Evolutionary conservation across 2,329 filamentous ascomycete species (phyloP).

Genomic region (Exophiala sp.): DNA sequence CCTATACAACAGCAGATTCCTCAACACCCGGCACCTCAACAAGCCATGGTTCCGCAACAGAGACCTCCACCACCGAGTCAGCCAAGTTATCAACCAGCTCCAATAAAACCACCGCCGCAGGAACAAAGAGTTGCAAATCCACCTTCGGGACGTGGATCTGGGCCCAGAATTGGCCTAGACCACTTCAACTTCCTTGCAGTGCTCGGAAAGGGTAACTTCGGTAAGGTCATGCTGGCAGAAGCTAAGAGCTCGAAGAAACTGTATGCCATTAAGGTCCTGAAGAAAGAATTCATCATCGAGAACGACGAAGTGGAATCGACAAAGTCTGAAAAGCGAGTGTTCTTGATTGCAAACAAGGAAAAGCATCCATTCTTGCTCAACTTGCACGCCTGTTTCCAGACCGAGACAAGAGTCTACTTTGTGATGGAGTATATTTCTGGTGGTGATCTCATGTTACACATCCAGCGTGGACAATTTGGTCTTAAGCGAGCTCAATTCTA

Average conservation of each 20-base stretch:
- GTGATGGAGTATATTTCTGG: slow-evolving; percentile 99
- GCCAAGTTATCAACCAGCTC: slow-evolving; percentile 43
- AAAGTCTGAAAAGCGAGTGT: slow-evolving; percentile 94
- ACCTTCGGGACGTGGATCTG: slow-evolving; percentile 35
- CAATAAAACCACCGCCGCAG: slow-evolving; percentile 32
- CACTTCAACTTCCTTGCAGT: slow-evolving; percentile 99
- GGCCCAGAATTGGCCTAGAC: slow-evolving; percentile 78
- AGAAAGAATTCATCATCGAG: slow-evolving; percentile 99
- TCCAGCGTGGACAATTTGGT: slow-evolving; percentile 93
- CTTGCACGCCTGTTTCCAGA: slow-evolving; percentile 97
- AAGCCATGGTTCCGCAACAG: slow-evolving; percentile 26
- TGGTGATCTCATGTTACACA: slow-evolving; percentile 98
- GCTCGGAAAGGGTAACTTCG: slow-evolving; percentile 97
- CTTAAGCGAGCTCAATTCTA: slow-evolving; percentile 98
- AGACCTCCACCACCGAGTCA: slow-evolving; percentile 31
- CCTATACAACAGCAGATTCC: slow-evolving; percentile 29
- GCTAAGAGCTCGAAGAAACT: slow-evolving; percentile 88
- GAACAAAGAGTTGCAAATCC: slow-evolving; percentile 28
- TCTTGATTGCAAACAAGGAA: slow-evolving; percentile 94
- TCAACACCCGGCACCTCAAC: slow-evolving; percentile 31
- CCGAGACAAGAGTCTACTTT: slow-evolving; percentile 96
- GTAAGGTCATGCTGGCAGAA: slow-evolving; percentile 98
- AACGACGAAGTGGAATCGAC: slow-evolving; percentile 99
- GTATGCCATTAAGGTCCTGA: slow-evolving; percentile 97
- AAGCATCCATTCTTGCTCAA: slow-evolving; percentile 93